Evolutionary conservation across 176 grass and related monocot genomes (phyloP).

Genomic region (Oryza glaberrima): DNA sequence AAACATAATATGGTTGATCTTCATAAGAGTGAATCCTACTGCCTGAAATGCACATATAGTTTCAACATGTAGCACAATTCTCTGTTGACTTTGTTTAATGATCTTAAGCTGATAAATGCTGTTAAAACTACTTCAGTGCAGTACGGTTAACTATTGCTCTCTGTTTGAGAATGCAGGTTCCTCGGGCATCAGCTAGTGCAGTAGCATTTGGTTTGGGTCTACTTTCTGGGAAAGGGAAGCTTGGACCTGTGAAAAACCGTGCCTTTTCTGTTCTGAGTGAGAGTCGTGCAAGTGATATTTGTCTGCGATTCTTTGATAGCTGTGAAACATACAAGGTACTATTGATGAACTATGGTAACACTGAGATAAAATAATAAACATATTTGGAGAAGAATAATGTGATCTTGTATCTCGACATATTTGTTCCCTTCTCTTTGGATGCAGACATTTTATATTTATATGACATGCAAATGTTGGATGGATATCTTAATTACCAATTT

Average conservation of each 20-base stretch:
- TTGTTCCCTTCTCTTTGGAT: no score
- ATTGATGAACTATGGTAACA: slow-evolving; percentile 28
- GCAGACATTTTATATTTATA: background rate
- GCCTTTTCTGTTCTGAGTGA: slow-evolving; percentile 95
- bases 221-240: slow-evolving; percentile 86
- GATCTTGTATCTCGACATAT: no score
- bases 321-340: slow-evolving; percentile 94
- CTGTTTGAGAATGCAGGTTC: slow-evolving; percentile 58
- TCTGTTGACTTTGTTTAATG: background rate
- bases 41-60: background rate
- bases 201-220: slow-evolving; percentile 94
- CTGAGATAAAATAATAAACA: slow-evolving; percentile 15
- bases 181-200: slow-evolving; percentile 93
- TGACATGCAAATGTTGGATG: background rate
- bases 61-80: background rate
- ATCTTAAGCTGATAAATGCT: background rate
- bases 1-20: slow-evolving; percentile 4
- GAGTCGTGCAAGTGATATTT: slow-evolving; percentile 93
- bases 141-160: slow-evolving; percentile 9
- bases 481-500: background rate
- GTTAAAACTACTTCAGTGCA: background rate
- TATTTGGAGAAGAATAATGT: background rate
- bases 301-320: slow-evolving; percentile 80
- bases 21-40: background rate
- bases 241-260: slow-evolving; percentile 73